Percentiles rank a stretch among this genome's conserved stretches.
Evolutionary conservation across 169 alveolate genomes (phyloP).

Genomic region (Plasmodium reichenowi): DNA sequence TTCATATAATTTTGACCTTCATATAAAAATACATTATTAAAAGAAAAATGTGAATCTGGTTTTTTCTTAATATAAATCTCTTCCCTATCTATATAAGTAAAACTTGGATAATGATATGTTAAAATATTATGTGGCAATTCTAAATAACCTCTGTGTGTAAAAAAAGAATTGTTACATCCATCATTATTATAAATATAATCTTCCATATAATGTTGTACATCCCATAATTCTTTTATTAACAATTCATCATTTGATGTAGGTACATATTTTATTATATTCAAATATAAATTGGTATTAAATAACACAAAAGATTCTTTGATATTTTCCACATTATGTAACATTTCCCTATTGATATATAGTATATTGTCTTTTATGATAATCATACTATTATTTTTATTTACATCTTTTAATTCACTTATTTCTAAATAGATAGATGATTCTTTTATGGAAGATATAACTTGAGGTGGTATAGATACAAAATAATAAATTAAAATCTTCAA

Average conservation of each 20-base stretch:
- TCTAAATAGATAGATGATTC: background rate
- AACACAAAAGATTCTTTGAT: background rate
- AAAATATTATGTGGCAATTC: constrained; percentile 3
- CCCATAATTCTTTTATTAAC: background rate
- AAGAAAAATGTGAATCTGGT: constrained; percentile 14
- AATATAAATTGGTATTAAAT: constrained; percentile 5
- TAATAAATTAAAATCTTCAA: constrained; percentile 19
- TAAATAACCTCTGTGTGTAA: constrained; percentile 23
- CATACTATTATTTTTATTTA: no score
- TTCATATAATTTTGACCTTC: constrained; percentile 19
- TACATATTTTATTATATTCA: background rate
- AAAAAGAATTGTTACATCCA: background rate
- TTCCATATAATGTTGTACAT: background rate
- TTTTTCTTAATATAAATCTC: constrained; percentile 33
- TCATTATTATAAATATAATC: background rate
- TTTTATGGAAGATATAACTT: constrained; percentile 2
- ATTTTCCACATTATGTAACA: background rate
- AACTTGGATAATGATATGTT: constrained; percentile 45
- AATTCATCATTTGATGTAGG: background rate
- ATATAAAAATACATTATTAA: constrained; percentile 46
- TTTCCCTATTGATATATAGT: background rate
- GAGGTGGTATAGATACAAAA: constrained; percentile 32
- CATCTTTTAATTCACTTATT: constrained; percentile 2
- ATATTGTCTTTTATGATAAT: background rate
- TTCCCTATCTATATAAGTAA: constrained; percentile 18